Evolutionary conservation across 2,329 filamentous ascomycete species (phyloP), one percentile per base, ranked within the genome.

Genomic region (Sporothrix dimorphospora): DNA sequence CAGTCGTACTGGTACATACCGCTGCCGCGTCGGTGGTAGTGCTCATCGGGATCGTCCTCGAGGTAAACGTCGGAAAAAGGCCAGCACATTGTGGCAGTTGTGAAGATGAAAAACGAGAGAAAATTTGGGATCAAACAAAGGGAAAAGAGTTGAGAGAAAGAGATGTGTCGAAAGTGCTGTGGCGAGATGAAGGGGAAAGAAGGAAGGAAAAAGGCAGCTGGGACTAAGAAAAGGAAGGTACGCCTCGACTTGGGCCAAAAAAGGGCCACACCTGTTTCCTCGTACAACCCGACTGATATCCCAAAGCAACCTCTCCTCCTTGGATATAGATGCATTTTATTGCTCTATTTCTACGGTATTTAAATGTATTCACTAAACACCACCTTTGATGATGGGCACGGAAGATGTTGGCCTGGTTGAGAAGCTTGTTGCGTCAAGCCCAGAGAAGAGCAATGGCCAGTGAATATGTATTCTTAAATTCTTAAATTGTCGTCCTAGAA

Each of bases 11-110:
- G 83, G 73, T 78, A 80, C 45, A 75, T 72, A 71, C 72, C 27
- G 42, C 69, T 51, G 16, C 19, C 42, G 27, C 34, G 42, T 11
- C 5, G 80, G 19, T 70, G 71, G 59, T 69, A 78, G 72, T 82
- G 81, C 73, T 84, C 82, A 11, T 59, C 24, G 42, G 75, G 75
- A 16, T 76, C 76, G 40, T 76, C 75, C 38, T 77, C 76, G 66
- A 77, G 73, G n/a, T 72, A 71, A 53, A 76, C 70, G 59, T 75
- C 74, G 30, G 73, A 71, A 57, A 75, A 77, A 0, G 85, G 82
- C 78, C 86, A 87, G 76, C 86, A 89, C 86, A 88, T 88, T 7
- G 66, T 79, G 61, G 8, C 19, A 4, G 61, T 24, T 16, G 0
- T 27, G 59, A 45, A n/a, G 16, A 4, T 21, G 21, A 12, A 14